Percentiles rank a stretch among this genome's conserved stretches.
Conservation (phyloP, 495 filamentous ascomycete species). For the Ramalina intermedia region DNA sequence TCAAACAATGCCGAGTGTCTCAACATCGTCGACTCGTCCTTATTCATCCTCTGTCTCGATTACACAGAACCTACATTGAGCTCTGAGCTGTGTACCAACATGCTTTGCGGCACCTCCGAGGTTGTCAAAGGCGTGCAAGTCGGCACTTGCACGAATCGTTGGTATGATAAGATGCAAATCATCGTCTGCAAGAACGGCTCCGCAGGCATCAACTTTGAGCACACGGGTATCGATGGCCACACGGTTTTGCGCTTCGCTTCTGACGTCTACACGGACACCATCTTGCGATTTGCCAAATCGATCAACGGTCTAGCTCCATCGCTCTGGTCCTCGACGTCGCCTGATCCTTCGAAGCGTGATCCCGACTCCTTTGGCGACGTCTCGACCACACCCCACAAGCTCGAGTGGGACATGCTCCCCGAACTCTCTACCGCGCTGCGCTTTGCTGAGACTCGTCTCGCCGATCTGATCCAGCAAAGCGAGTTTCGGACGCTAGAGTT, state of each 20-base stretch:
- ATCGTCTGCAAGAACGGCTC: conserved; percentile 98
- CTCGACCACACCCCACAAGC: conserved; percentile 82
- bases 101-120: conserved; percentile 91
- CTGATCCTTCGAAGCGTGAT: conserved; percentile 88
- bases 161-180: conserved; percentile 99
- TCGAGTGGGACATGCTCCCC: conserved; percentile 95
- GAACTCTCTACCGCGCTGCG: conserved; percentile 83
- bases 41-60: conserved; percentile 87
- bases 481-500: conserved; percentile 93
- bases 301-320: conserved; percentile 92
- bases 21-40: conserved; percentile 82
- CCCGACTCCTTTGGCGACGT: conserved; percentile 90
- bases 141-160: conserved; percentile 93
- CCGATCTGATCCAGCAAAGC: conserved; percentile 90
- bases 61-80: conserved; percentile 70
- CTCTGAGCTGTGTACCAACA: conserved; percentile 82
- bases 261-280: conserved; percentile 95
- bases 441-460: conserved; percentile 88
- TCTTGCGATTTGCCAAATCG: conserved; percentile 84
- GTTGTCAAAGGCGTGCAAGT: conserved; percentile 89
- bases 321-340: conserved; percentile 80
- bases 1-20: conserved; percentile 94
- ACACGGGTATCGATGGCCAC: conserved; percentile 95
- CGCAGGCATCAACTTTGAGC: conserved; percentile 97
- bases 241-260: conserved; percentile 92